Evolutionary conservation across 192 early-diverging fungal genomes (phyloP), one percentile per base, ranked within the genome.

Genomic region (Dimargaris cristalligena): DNA sequence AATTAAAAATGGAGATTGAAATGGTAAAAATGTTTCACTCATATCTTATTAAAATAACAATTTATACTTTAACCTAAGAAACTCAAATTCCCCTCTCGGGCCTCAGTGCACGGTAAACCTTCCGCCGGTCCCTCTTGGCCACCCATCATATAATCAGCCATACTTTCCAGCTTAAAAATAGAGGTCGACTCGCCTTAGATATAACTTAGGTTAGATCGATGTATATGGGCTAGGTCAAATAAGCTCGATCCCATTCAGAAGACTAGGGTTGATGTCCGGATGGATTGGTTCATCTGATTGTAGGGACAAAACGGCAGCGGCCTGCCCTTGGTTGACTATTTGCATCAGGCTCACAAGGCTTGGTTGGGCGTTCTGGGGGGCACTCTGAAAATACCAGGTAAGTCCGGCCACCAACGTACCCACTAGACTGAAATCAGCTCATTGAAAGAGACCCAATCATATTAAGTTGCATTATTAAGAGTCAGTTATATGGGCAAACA

Each of bases 401-500:
- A 54, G 32, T 4, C 52, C 52, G 0, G 86, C 80, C 31, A 86
- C 62, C 10, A 89, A 32, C 0, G 82, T 76, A 8, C 83, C 86
- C 4, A 86, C 84, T 52, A 88, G 73, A 58, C 86, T 88, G 45
- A 58, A 77, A 10, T 66, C 73, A 6, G 67, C 69, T 16, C 73
- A 30, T 64, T 71, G 62, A 58, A 67, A 63, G 66, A 68, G 34
- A 63, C 34, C 16, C 65, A 58, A 20, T 18, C 23, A 35, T 32
- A 22, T 13, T 57, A 16, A 66, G 46, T 31, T 65, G 60, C 26
- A 10, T 23, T 31, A 51, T 57, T 63, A 4, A 64, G 61, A 35
- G 46, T 44, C 34, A 69, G 67, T 45, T 67, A 55, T 32, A 48
- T 44, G 26, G 67, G 35, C 13, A 57, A n/a, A 35, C 48, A 65